A percentile compares a stretch with the other conserved stretches of the same genome.
Evolutionary conservation across 129 eudicot species (phyloP).

Genomic region (Pulicaria dysenterica): DNA sequence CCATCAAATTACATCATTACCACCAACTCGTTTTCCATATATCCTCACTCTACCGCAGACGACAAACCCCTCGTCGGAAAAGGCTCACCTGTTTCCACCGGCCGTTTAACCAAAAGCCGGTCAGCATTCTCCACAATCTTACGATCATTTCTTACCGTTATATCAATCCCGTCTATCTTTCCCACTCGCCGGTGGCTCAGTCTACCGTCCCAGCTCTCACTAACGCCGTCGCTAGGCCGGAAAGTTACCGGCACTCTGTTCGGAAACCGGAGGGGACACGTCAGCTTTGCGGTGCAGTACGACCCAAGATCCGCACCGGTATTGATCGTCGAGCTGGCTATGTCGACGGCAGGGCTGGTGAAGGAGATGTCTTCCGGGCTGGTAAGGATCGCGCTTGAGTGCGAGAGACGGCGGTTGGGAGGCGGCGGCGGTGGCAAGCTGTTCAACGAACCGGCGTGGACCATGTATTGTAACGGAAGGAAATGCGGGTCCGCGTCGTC

Average conservation of each 20-base stretch:
- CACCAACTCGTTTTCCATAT: slow-evolving; percentile 34
- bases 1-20: slow-evolving; percentile 48
- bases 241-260: slow-evolving; percentile 90
- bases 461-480: slow-evolving; percentile 89
- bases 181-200: slow-evolving; percentile 54
- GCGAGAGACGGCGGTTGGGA: slow-evolving; percentile 42
- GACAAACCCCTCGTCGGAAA: slow-evolving; percentile 37
- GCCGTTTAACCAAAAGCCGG: slow-evolving; percentile 41
- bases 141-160: slow-evolving; percentile 50
- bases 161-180: slow-evolving; percentile 50
- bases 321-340: slow-evolving; percentile 57
- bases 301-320: slow-evolving; percentile 65
- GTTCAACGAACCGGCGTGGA: slow-evolving; percentile 64
- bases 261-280: slow-evolving; percentile 87
- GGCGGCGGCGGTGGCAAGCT: slow-evolving; percentile 37
- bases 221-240: slow-evolving; percentile 63
- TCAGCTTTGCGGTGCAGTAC: slow-evolving; percentile 81
- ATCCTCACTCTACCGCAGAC: slow-evolving; percentile 18
- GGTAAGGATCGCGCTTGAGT: slow-evolving; percentile 84
- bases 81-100: slow-evolving; percentile 30
- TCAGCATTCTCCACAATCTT: slow-evolving; percentile 41
- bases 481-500: slow-evolving; percentile 75
- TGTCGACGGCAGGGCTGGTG: slow-evolving; percentile 71
- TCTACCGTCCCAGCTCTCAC: slow-evolving; percentile 40
- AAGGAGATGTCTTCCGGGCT: slow-evolving; percentile 92